Percentiles rank a stretch among this genome's conserved stretches.
Conservation (phyloP, 208 protist genomes). For the Leishmania braziliensis region DNA sequence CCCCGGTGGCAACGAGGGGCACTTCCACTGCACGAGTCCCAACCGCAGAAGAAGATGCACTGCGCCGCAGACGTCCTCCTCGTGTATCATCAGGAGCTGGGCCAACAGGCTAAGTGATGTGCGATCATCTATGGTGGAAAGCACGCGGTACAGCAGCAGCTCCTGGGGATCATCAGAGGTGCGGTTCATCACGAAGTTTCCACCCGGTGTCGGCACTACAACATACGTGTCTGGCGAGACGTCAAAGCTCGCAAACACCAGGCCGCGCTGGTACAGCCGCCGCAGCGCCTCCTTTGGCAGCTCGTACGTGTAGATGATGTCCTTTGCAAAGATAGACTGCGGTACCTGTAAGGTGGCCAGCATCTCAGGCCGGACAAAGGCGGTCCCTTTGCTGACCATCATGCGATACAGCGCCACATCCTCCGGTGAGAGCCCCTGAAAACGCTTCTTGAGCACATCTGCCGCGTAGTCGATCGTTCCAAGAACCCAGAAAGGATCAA, state of each 20-base stretch:
- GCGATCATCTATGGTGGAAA: slow-evolving; percentile 95
- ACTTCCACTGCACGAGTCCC: slow-evolving; percentile 81
- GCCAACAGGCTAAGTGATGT: slow-evolving; percentile 91
- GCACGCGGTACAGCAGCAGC: slow-evolving; percentile 95
- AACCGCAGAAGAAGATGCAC: slow-evolving; percentile 92
- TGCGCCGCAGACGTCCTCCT: slow-evolving; percentile 91
- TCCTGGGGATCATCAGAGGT: slow-evolving; percentile 95
- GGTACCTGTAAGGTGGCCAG: slow-evolving; percentile 18
- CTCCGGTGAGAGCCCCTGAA: slow-evolving; percentile 35
- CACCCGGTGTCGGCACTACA: slow-evolving; percentile 89
- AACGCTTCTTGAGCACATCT: slow-evolving; percentile 33
- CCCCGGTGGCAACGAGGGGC: slow-evolving; percentile 38
- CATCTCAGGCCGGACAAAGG: slow-evolving; percentile 16
- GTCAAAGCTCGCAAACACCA: slow-evolving; percentile 89
- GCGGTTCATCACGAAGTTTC: slow-evolving; percentile 98
- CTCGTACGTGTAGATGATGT: slow-evolving; percentile 57
- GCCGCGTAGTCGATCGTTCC: slow-evolving; percentile 35
- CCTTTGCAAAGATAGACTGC: slow-evolving; percentile 26
- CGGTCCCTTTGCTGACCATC: slow-evolving; percentile 39
- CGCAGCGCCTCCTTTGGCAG: slow-evolving; percentile 48
- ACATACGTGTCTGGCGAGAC: slow-evolving; percentile 90
- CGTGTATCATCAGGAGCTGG: slow-evolving; percentile 90
- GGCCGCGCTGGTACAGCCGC: slow-evolving; percentile 81
- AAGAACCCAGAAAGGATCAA: slow-evolving; percentile 66
- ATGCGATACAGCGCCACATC: slow-evolving; percentile 55